Base-by-base conservation (phyloP, 169 alveolate genomes). In the Eimeria praecox region DNA sequence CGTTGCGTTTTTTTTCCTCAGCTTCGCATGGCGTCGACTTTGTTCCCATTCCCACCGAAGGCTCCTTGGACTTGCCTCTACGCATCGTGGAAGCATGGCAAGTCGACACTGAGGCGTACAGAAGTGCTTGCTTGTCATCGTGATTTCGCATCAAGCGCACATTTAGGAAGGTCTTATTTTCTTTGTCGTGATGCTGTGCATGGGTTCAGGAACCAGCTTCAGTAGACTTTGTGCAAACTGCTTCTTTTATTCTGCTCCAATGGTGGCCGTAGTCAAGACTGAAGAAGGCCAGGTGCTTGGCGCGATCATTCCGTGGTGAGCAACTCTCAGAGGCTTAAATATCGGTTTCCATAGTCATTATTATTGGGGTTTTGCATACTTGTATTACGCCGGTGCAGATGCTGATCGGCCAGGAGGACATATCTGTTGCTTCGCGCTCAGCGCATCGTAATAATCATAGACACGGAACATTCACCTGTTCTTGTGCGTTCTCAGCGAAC, bases 241-340 rank as follows among this genome's bases (percentile, higher is more conserved):
- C 85, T 95, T 90, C 82, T 90, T 89, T 69, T 95, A 90, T 73
- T 82, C 90, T 44, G 95, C 96, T 16, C 96, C 96, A 0, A 95
- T 94, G 90, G 91, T 95, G n/a, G 75, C 90, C 62, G 75, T 95
- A 22, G 64, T 95, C 59, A 95, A 95, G 54, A 88, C 95, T 66
- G 87, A 88, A 38, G 77, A 44, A 40, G 93, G 95, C 42, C 82
- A 75, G 54, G 94, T 90, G 54, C 94, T 95, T 35, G 96, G 96
- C 46, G 96, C 95, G 8, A 33, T 90, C 66, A 90, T 90, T 56
- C 77, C 94, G n/a, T 33, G 78, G 96, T 95, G 77, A 62, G 40
- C 75, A 9, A 14, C 69, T 20, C 69, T 3, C 1, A 59, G 49
- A 22, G 46, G 59, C n/a, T n/a, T n/a, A n/a, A n/a, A n/a, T n/a